Percentiles rank a stretch among this genome's conserved stretches.
phyloP scores from a whole-genome alignment of 2,329 filamentous ascomycete genomes.

The Sclerotinia sclerotiorum region DNA sequence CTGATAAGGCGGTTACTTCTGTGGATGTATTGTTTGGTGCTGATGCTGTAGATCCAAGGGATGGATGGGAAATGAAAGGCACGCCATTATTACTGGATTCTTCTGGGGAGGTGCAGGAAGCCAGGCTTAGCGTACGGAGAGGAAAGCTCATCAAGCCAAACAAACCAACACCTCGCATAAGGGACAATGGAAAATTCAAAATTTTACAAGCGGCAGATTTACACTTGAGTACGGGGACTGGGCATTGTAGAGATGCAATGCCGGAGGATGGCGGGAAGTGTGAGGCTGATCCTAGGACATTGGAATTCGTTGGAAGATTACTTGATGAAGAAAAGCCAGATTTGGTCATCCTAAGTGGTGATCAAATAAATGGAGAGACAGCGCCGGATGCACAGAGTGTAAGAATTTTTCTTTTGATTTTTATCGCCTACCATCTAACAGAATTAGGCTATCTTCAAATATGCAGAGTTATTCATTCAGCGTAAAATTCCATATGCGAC shows the following conservation, averaged over 20 bases:
- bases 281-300: slow-evolving; percentile 85
- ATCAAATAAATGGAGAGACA: slow-evolving; percentile 93
- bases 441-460: slow-evolving; percentile 84
- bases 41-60: slow-evolving; percentile 82
- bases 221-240: slow-evolving; percentile 87
- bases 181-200: slow-evolving; percentile 91
- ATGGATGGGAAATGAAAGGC: slow-evolving; percentile 78
- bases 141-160: slow-evolving; percentile 64
- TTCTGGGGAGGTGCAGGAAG: slow-evolving; percentile 60
- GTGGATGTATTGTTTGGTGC: slow-evolving; percentile 69
- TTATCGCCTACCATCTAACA: background rate
- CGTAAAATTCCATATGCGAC: slow-evolving; percentile 88
- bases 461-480: slow-evolving; percentile 77
- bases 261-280: slow-evolving; percentile 77
- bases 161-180: slow-evolving; percentile 74
- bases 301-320: slow-evolving; percentile 82
- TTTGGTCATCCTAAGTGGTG: slow-evolving; percentile 85
- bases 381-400: slow-evolving; percentile 87
- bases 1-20: slow-evolving; percentile 56
- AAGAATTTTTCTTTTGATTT: slow-evolving; percentile 38
- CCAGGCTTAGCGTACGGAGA: slow-evolving; percentile 75
- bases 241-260: slow-evolving; percentile 80
- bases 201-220: slow-evolving; percentile 96
- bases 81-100: slow-evolving; percentile 71
- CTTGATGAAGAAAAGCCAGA: slow-evolving; percentile 94